Evolutionary conservation across 2,329 filamentous ascomycete species (phyloP).

Genomic region (Torrubiellomyces zombiae): DNA sequence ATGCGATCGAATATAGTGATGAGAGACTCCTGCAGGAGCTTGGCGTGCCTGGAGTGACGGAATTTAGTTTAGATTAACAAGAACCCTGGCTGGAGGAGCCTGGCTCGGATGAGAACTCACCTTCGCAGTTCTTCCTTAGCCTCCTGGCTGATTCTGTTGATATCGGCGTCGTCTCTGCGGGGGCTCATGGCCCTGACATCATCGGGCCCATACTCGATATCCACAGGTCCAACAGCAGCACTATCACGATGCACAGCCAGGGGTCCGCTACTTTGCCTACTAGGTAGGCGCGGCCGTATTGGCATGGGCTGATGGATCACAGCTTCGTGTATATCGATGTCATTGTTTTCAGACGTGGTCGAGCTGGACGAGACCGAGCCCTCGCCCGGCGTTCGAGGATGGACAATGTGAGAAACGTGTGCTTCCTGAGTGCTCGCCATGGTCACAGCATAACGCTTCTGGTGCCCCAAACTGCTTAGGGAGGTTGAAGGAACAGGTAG

Average conservation of each 20-base stretch:
- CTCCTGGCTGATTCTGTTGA: conserved; percentile 73
- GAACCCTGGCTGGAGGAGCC: background rate
- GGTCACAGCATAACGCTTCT: too few species aligned
- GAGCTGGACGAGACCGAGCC: conserved; percentile 21
- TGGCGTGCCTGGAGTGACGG: conserved; percentile 56
- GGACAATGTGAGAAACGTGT: too few species aligned
- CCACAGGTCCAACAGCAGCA: conserved; percentile 53
- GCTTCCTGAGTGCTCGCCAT: too few species aligned
- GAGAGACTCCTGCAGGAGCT: conserved; percentile 74
- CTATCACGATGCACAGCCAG: conserved; percentile 69
- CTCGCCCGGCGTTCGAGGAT: too few species aligned
- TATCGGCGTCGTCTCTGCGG: conserved; percentile 73
- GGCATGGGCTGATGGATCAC: conserved; percentile 34
- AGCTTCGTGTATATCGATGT: conserved; percentile 28
- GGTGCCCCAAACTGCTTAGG: too few species aligned
- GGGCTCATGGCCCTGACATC: conserved; percentile 94
- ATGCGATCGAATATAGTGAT: conserved; percentile 83
- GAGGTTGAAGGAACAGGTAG: too few species aligned
- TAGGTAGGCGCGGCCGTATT: conserved; percentile 49
- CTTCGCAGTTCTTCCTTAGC: conserved; percentile 50
- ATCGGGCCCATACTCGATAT: conserved; percentile 65
- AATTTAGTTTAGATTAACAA: conserved; percentile 1
- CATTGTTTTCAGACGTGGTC: conserved; percentile 18
- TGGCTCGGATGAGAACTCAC: conserved; percentile 19
- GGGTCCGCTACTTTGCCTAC: conserved; percentile 64